A percentile compares a stretch with the other conserved stretches of the same genome.
These are phyloP conservation scores for Extremus antarcticus DNA, from an alignment of 495 filamentous ascomycete species.

Conservation along the genomic window DNA sequence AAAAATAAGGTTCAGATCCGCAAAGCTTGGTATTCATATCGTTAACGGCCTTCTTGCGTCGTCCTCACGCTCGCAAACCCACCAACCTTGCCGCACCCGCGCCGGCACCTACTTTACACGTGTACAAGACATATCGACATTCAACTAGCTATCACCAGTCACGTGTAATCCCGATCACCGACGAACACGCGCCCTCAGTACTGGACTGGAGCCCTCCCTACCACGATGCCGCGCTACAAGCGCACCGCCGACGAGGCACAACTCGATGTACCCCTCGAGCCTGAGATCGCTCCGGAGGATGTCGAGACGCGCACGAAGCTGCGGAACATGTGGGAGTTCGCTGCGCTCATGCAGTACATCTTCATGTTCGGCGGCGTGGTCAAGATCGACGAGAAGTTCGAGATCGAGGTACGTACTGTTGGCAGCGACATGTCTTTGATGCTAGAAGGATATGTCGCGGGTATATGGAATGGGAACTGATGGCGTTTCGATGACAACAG, in stretches of 20 bases:
- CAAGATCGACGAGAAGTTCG: constrained; percentile 77
- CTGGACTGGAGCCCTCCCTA: neutral
- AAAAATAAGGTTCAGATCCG: no score
- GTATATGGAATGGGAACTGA: neutral
- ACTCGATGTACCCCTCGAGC: constrained; percentile 11
- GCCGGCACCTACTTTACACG: no score
- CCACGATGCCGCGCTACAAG: constrained; percentile 22
- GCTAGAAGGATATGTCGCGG: neutral
- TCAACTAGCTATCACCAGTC: no score
- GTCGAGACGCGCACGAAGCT: constrained; percentile 37
- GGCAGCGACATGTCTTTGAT: neutral
- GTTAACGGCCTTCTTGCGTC: no score
- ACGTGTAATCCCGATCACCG: no score
- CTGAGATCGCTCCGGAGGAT: constrained; percentile 5
- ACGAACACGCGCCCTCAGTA: no score
- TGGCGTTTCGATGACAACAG: constrained; percentile 34
- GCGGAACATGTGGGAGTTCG: constrained; percentile 89
- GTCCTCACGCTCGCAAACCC: no score
- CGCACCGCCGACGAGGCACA: constrained; percentile 15
- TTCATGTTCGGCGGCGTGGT: constrained; percentile 76
- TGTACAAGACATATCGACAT: no score
- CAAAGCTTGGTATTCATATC: no score
- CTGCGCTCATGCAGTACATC: constrained; percentile 87
- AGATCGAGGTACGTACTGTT: constrained; percentile 59
- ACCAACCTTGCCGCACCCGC: no score